Evolutionary conservation across 1,139 yeast genomes (phyloP), one percentile per base, ranked within the genome.

Genomic region (Geotrichum bryndzae): DNA sequence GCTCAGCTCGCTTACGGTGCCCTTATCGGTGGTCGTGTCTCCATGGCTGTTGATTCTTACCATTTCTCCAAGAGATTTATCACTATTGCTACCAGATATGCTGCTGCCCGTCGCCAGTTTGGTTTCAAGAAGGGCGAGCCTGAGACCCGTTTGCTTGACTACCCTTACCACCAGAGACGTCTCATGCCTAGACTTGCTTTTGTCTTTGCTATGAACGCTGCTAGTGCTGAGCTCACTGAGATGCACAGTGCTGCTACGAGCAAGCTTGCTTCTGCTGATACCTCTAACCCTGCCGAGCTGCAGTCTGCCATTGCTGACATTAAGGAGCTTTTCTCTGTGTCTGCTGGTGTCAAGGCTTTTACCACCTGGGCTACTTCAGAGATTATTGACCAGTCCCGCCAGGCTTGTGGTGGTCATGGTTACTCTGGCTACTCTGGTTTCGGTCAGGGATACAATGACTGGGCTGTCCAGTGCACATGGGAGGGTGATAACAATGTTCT

Each of bases 401-500:
- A 90, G 77, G 82, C 95, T 18, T 90, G 96, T 77, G 96, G 96
- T 76, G 96, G 96, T 54, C 96, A 88, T 72, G 96, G 96, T 55
- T 90, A 90, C 76, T 88, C 94, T 27, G 83, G 90, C 27, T 90
- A 90, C 77, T 83, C 88, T 67, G 96, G 91, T 2, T 87, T 90
- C 71, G 96, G 95, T 63, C 88, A 87, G 72, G 91, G 91, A 48
- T 88, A 83, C 76, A 82, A 83, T 65, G 96, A 90, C 73, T 90
- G 95, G 89, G 95, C 87, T 38, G 96, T 90, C 54, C 96, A 90
- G 78, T 88, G 95, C 77, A 90, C 96, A 38, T 90, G 96, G 96
- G 96, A 90, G 79, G 96, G 96, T 76, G 96, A 90, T 75, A 90
- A 90, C 78, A 89, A 86, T 72, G 87, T 90, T 58, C 79, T 90